Conservation (phyloP, 768 basidiomycete species). For the Boletus sp. region DNA sequence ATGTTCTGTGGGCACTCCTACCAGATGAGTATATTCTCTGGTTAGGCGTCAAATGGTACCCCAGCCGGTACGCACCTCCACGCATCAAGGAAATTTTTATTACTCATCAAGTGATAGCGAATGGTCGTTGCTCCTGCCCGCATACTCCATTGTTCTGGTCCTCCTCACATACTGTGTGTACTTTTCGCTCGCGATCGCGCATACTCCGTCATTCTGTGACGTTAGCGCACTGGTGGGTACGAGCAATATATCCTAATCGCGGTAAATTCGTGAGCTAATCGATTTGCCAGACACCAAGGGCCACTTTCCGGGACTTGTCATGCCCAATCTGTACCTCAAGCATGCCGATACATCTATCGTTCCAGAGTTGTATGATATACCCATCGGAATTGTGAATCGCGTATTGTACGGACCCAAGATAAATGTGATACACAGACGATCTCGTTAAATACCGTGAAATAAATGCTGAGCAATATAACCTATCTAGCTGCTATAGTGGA, state of each 20-base stretch:
- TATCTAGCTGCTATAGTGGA: background rate
- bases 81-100: background rate
- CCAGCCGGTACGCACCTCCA: constrained; percentile 59
- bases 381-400: constrained; percentile 77
- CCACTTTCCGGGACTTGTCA: constrained; percentile 42
- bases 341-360: constrained; percentile 46
- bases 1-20: constrained; percentile 77
- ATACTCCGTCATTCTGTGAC: constrained; percentile 70
- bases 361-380: constrained; percentile 78
- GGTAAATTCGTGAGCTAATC: constrained; percentile 8
- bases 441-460: constrained; percentile 21
- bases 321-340: constrained; percentile 45
- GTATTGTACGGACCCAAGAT: constrained; percentile 50
- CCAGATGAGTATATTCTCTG: constrained; percentile 67
- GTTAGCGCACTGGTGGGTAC: constrained; percentile 68
- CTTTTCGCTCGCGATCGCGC: constrained; percentile 68
- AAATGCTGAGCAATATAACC: constrained; percentile 7
- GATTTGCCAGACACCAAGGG: constrained; percentile 52
- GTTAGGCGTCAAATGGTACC: constrained; percentile 81
- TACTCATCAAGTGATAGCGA: constrained; percentile 48
- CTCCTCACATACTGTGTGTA: constrained; percentile 78
- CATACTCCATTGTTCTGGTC: constrained; percentile 68
- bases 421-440: constrained; percentile 14
- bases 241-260: constrained; percentile 9
- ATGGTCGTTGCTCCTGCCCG: constrained; percentile 81